Evolutionary conservation across 306 rosid genomes (phyloP), one percentile per base, ranked within the genome.

Genomic region (Glycine latifolia): DNA sequence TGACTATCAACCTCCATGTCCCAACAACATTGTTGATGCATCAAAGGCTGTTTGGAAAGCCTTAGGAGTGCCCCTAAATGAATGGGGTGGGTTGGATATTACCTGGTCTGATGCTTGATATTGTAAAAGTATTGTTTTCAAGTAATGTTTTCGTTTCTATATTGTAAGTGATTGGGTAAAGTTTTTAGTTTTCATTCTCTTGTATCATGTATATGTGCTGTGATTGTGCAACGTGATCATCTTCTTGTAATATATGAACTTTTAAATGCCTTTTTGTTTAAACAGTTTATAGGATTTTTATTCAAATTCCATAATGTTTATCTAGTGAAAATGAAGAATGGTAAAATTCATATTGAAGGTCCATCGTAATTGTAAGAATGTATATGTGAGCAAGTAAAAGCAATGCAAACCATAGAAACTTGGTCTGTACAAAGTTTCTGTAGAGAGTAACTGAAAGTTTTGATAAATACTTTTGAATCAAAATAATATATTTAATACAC

Each of bases 21-120:
- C 80, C 41, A 85, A 87, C 76, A 83, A 85, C 78, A 60, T 89
- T 59, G 89, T 87, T 16, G 92, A 87, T 78, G 86, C 88, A 41
- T 86, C 84, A 3, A 78, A 10, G 44, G 86, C 84, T 59, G 86
- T 82, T 14, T 85, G 86, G 88, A 8, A 85, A 12, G 86, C 86
- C 11, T 67, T 85, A 8, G 88, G 74, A 15, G 75, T 85, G 0
- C 78, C 86, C 0, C 6, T 1, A 0, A 13, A 7, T 7, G 56
- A 67, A 43, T 67, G 84, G 88, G 86, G 78, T 44, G 81, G 75
- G 2, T 4, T 82, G 4, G 81, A 82, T n/a, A 72, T 67, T 15
- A 58, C 83, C 2, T 67, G 87, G 80, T 75, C 84, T 8, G 78
- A 82, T 72, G 80, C 48, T 75, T 79, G 50, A 62, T 37, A 37